Evolutionary conservation across 192 early-diverging fungal species (phyloP).

Genomic region (Pilaira anomala): DNA sequence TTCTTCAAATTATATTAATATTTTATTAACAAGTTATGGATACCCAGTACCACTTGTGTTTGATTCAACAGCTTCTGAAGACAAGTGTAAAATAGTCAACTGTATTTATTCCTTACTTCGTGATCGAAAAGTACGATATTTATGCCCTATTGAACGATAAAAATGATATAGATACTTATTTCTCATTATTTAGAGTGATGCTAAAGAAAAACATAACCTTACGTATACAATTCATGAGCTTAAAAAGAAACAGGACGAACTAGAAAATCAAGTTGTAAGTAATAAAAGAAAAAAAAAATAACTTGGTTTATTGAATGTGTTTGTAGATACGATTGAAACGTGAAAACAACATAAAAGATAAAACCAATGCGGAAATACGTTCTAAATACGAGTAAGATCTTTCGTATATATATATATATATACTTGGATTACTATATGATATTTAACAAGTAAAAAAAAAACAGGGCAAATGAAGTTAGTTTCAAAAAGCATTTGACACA

Average conservation of each 20-base stretch:
- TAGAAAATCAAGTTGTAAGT: conserved; percentile 15
- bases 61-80: conserved; percentile 16
- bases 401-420: too few relatives aligned
- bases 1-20: conserved; percentile 35
- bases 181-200: conserved; percentile 11
- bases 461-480: conserved; percentile 1
- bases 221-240: conserved; percentile 23
- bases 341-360: background rate
- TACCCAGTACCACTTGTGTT: conserved; percentile 39
- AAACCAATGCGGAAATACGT: background rate
- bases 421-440: too few relatives aligned
- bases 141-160: background rate
- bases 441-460: background rate
- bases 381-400: conserved; percentile 9
- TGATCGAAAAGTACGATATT: conserved; percentile 29
- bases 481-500: conserved; percentile 22
- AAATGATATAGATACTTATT: background rate
- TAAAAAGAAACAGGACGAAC: conserved; percentile 13
- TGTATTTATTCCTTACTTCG: conserved; percentile 29
- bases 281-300: too few relatives aligned
- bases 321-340: background rate
- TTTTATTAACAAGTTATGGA: conserved; percentile 33
- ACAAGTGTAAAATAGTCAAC: conserved; percentile 34
- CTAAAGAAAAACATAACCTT: conserved; percentile 22
- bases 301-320: too few relatives aligned